These are phyloP conservation scores for Claviceps fusiformis DNA, from an alignment of 2,329 filamentous ascomycete genomes.

Conservation along the genomic window DNA sequence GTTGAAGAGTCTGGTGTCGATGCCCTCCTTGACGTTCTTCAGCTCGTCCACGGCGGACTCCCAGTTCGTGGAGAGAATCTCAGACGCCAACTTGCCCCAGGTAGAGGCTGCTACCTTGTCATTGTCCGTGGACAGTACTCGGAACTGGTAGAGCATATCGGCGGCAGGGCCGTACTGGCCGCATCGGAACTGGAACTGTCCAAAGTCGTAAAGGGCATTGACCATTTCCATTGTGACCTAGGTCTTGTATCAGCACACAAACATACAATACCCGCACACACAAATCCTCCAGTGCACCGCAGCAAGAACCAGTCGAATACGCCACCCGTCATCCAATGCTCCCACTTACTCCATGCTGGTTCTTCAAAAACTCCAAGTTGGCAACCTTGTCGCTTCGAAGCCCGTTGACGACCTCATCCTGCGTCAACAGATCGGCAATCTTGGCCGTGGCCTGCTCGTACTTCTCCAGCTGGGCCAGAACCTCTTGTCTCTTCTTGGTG, in stretches of 20 bases:
- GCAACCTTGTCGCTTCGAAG: constrained; percentile 93
- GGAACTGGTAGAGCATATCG: constrained; percentile 93
- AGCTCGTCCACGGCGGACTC: constrained; percentile 85
- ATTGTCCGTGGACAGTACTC: constrained; percentile 94
- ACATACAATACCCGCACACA: too few species aligned
- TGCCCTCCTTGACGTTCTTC: constrained; percentile 77
- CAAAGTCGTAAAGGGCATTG: constrained; percentile 87
- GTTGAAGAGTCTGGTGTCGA: constrained; percentile 91
- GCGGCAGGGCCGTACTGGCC: constrained; percentile 84
- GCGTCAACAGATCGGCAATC: constrained; percentile 73
- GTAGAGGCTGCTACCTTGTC: constrained; percentile 93
- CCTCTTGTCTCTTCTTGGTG: constrained; percentile 76
- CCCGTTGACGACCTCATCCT: constrained; percentile 82
- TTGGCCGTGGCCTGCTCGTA: constrained; percentile 79
- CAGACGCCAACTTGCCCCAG: constrained; percentile 94
- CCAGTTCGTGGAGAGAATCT: constrained; percentile 93
- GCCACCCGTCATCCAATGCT: neutral
- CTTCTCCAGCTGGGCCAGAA: constrained; percentile 68
- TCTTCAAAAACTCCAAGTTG: constrained; percentile 96
- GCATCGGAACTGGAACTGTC: constrained; percentile 95
- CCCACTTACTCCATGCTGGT: constrained; percentile 69
- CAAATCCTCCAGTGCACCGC: neutral
- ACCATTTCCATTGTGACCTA: constrained; percentile 89
- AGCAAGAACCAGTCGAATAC: constrained; percentile 2
- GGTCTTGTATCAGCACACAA: neutral